phyloP scores from a whole-genome alignment of 768 basidiomycete genomes.

The Psilocybe sp. region DNA sequence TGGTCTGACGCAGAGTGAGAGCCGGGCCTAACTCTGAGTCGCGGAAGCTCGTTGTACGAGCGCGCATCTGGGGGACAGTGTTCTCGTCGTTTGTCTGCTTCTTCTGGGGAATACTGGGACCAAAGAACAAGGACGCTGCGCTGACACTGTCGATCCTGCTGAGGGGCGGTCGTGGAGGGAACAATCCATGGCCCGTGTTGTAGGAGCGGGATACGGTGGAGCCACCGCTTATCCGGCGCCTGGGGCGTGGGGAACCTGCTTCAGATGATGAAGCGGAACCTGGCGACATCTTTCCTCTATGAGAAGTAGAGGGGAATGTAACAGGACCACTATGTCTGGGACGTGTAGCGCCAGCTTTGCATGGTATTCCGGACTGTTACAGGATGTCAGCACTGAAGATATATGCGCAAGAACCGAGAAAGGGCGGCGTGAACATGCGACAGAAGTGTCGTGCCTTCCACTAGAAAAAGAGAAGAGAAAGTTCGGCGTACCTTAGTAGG shows the following conservation, averaged over 20 bases:
- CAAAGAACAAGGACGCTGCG: slow-evolving; percentile 68
- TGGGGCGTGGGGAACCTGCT: slow-evolving; percentile 48
- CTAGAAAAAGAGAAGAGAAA: slow-evolving; percentile 13
- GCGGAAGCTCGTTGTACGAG: slow-evolving; percentile 9
- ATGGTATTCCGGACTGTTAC: slow-evolving; percentile 16
- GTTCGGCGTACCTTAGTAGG: slow-evolving; percentile 33
- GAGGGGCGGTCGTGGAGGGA: slow-evolving; percentile 35
- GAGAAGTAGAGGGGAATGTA: slow-evolving; percentile 40
- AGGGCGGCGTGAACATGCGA: not conserved
- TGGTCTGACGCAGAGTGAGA: slow-evolving; percentile 28
- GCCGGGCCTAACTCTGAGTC: slow-evolving; percentile 4
- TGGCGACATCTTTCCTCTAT: slow-evolving; percentile 36
- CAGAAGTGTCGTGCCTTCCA: slow-evolving; percentile 1
- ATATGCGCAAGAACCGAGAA: slow-evolving; percentile 6
- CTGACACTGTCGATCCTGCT: slow-evolving; percentile 54
- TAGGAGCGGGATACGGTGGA: slow-evolving; percentile 13
- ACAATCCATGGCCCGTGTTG: slow-evolving; percentile 13
- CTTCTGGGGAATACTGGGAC: slow-evolving; percentile 42
- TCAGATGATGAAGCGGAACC: slow-evolving; percentile 43
- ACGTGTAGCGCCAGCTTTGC: slow-evolving; percentile 15
- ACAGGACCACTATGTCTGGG: slow-evolving; percentile 32
- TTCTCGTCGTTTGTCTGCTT: not conserved
- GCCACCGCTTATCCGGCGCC: slow-evolving; percentile 47
- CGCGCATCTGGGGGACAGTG: slow-evolving; percentile 16
- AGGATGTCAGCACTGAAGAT: not conserved